phyloP scores from a whole-genome alignment of 371 early-diverging fungal species.

The Zychaea mexicana region DNA sequence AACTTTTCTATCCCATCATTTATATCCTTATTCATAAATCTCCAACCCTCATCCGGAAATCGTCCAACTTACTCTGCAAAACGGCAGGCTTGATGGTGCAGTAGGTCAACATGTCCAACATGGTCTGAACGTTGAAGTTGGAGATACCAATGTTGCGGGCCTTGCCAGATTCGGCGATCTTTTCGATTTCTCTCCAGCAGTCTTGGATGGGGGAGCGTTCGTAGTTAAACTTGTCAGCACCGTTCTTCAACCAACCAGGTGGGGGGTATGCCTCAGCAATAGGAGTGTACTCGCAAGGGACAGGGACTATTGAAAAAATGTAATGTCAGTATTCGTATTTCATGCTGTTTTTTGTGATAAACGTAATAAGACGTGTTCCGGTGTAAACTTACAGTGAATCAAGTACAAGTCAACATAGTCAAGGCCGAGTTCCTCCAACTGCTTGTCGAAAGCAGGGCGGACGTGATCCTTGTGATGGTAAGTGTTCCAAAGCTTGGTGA shows the following conservation, averaged over 20 bases:
- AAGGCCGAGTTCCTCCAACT: constrained; percentile 52
- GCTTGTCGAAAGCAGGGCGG: constrained; percentile 43
- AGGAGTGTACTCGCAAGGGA: constrained; percentile 19
- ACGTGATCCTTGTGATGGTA: constrained; percentile 53
- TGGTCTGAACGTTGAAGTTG: constrained; percentile 47
- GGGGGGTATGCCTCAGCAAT: constrained; percentile 15
- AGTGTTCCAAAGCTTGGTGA: constrained; percentile 75
- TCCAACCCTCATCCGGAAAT: too few relatives aligned
- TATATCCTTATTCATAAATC: too few relatives aligned
- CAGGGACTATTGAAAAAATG: constrained; percentile 20
- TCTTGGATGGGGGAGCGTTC: constrained; percentile 29
- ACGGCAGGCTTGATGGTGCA: constrained; percentile 31
- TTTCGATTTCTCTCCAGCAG: constrained; percentile 28
- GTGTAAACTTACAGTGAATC: constrained; percentile 26
- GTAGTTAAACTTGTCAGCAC: constrained; percentile 11
- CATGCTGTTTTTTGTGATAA: too few relatives aligned
- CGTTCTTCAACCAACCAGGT: constrained; percentile 22
- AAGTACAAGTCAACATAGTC: constrained; percentile 68
- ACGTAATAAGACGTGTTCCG: too few relatives aligned
- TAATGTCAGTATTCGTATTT: background rate
- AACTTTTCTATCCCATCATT: background rate
- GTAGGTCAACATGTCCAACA: constrained; percentile 35
- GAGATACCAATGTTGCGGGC: constrained; percentile 61
- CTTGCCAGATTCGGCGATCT: constrained; percentile 24
- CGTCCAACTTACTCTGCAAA: constrained; percentile 14